Percentiles rank a stretch among this genome's conserved stretches.
Conservation (phyloP, 495 filamentous ascomycete species). For the Immersiella caudata region DNA sequence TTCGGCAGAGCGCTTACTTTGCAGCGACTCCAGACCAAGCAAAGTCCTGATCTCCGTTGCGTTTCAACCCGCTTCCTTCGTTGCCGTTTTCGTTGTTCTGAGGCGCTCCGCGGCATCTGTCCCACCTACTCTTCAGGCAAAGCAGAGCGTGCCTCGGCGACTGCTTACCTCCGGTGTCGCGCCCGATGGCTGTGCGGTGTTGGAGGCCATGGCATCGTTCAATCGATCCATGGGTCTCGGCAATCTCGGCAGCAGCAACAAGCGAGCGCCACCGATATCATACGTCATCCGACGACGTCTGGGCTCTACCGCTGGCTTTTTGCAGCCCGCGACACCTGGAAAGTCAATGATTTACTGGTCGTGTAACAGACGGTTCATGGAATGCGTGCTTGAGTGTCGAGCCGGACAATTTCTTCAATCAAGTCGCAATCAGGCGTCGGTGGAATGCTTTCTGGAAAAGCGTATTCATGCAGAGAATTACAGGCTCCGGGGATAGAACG, state of each 20-base stretch:
- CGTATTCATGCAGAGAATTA: background rate
- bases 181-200: background rate
- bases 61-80: constrained; percentile 1
- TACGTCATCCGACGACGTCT: constrained; percentile 17
- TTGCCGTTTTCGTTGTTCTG: background rate
- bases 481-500: constrained; percentile 10
- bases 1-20: background rate
- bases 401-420: background rate
- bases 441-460: background rate
- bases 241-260: constrained; percentile 24
- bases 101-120: background rate
- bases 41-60: constrained; percentile 9
- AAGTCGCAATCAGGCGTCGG: background rate
- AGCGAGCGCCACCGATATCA: constrained; percentile 15
- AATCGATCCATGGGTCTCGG: constrained; percentile 23
- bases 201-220: background rate
- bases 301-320: background rate
- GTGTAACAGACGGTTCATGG: background rate
- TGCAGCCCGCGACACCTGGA: background rate
- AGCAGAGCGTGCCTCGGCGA: background rate
- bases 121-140: background rate
- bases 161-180: background rate
- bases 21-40: background rate
- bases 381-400: background rate
- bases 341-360: constrained; percentile 8